Evolutionary conservation across 2,329 filamentous ascomycete genomes (phyloP).

Genomic region (Calonectria naviculata): DNA sequence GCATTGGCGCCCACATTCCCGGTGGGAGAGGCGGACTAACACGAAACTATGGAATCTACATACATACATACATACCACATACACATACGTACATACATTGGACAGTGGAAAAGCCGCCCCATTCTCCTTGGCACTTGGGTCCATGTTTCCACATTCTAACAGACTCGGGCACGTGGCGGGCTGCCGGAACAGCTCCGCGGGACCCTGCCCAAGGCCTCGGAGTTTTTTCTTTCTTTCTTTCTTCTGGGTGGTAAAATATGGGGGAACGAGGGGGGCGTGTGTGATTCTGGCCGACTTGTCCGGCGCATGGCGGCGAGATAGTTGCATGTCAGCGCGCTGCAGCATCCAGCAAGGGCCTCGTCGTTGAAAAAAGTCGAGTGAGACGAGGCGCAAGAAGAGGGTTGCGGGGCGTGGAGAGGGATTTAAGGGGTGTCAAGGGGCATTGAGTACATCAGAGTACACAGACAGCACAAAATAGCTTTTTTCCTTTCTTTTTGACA

Average conservation of each 20-base stretch:
- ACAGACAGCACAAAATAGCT: background rate
- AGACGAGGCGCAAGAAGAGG: background rate
- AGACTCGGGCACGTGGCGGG: conserved; percentile 13
- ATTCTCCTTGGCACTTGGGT: background rate
- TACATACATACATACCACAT: too few relatives aligned
- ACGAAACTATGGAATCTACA: background rate
- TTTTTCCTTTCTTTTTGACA: background rate
- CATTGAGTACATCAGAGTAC: background rate
- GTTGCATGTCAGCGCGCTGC: background rate
- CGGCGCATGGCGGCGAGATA: background rate
- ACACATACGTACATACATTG: too few relatives aligned
- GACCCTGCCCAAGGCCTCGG: background rate
- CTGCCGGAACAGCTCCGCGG: conserved; percentile 17
- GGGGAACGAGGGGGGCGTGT: background rate
- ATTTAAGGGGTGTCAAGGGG: background rate
- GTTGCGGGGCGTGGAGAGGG: background rate
- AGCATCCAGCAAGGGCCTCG: background rate
- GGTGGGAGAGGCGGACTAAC: background rate
- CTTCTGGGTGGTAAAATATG: background rate
- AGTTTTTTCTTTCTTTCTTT: background rate
- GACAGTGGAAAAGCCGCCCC: background rate
- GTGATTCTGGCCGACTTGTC: background rate
- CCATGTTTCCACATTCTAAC: background rate
- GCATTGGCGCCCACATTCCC: conserved; percentile 17
- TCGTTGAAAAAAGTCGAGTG: background rate